phyloP scores from a whole-genome alignment of 129 eudicot species.

The Ambrosia trifida region DNA sequence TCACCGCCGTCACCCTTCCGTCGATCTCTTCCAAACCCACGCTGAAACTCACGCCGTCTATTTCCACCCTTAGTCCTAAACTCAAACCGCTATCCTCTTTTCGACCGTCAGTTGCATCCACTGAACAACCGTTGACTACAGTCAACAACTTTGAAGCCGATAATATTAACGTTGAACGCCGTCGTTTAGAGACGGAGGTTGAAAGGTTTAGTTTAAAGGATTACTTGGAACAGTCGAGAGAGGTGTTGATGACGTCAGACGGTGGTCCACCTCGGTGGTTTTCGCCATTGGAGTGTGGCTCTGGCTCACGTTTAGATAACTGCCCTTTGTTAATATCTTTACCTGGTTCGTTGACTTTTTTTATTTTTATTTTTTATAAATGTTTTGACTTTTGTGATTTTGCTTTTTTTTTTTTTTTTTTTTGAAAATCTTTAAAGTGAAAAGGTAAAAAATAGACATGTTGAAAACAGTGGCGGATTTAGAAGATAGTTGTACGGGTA shows the following conservation, averaged over 20 bases:
- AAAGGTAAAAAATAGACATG: no score
- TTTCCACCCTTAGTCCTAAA: not conserved
- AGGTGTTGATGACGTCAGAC: conserved; percentile 39
- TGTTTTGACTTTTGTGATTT: not conserved
- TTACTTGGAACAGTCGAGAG: conserved; percentile 44
- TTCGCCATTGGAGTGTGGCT: conserved; percentile 55
- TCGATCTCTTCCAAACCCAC: not conserved
- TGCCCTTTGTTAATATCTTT: conserved; percentile 64
- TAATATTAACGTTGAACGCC: not conserved
- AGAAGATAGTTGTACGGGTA: no score
- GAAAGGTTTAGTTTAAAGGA: conserved; percentile 34
- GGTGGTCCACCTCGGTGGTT: conserved; percentile 86
- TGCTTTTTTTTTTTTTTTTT: no score
- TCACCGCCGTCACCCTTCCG: not conserved
- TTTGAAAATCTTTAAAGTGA: no score
- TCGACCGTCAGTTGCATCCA: conserved; percentile 11
- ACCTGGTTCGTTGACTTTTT: conserved; percentile 43
- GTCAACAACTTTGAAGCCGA: not conserved
- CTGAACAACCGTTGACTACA: not conserved
- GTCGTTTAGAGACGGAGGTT: not conserved
- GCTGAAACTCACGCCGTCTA: conserved; percentile 12
- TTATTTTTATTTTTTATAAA: not conserved
- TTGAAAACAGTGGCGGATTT: no score
- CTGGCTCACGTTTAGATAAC: conserved; percentile 37
- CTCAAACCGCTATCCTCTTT: conserved; percentile 6